Conservation (phyloP, 768 basidiomycete genomes). For the Lactifluus pinguis region DNA sequence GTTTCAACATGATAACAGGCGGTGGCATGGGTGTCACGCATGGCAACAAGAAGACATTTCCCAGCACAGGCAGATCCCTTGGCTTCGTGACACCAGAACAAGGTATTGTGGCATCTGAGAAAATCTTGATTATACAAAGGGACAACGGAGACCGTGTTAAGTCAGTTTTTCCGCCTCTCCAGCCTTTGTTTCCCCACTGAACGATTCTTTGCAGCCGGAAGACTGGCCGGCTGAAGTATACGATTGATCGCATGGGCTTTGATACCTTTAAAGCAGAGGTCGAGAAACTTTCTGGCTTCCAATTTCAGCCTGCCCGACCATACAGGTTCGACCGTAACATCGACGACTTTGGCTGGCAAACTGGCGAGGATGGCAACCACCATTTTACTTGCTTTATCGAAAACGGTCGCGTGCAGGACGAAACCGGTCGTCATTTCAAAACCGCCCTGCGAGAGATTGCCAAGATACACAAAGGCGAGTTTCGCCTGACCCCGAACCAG, state of each 20-base stretch:
- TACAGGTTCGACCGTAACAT: constrained; percentile 83
- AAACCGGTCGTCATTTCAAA: constrained; percentile 86
- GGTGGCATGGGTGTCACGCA: constrained; percentile 99
- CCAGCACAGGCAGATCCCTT: constrained; percentile 75
- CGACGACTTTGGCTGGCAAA: constrained; percentile 92
- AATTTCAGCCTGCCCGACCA: constrained; percentile 60
- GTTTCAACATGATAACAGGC: constrained; percentile 91
- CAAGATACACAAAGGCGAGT: constrained; percentile 86
- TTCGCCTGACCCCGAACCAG: constrained; percentile 93
- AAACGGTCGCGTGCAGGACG: constrained; percentile 96
- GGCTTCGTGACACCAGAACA: constrained; percentile 91
- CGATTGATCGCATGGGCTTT: constrained; percentile 91
- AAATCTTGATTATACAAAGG: constrained; percentile 86
- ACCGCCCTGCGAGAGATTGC: constrained; percentile 88
- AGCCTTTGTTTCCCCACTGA: not conserved
- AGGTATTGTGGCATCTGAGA: constrained; percentile 80
- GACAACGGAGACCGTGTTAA: constrained; percentile 94
- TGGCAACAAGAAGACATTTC: constrained; percentile 98
- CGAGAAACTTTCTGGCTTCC: constrained; percentile 78
- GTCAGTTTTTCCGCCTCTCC: constrained; percentile 35
- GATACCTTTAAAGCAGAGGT: constrained; percentile 82
- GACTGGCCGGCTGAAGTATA: constrained; percentile 94
- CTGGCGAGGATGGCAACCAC: constrained; percentile 77
- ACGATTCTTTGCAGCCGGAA: constrained; percentile 28
- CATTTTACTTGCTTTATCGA: constrained; percentile 95